These are phyloP conservation scores for Mycena rosella DNA, from an alignment of 768 basidiomycete species.

Conservation along the genomic window DNA sequence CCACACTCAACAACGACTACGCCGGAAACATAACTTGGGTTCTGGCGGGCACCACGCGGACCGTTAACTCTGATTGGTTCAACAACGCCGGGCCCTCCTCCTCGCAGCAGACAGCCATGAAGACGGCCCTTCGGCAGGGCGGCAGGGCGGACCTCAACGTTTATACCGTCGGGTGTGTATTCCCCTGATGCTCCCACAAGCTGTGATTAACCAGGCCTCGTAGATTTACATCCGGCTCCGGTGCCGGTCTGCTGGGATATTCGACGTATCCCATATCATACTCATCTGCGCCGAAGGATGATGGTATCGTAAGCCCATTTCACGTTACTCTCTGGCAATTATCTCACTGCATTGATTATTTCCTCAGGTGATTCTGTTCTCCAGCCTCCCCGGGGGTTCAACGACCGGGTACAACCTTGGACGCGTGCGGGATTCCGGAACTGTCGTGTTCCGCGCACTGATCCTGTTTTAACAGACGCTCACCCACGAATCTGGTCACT, in stretches of 20 bases:
- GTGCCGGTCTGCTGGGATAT: constrained; percentile 64
- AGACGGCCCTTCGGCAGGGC: constrained; percentile 58
- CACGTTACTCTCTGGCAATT: too few species aligned
- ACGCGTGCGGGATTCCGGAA: constrained; percentile 40
- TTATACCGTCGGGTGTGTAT: constrained; percentile 62
- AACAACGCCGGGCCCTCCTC: constrained; percentile 52
- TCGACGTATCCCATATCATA: constrained; percentile 65
- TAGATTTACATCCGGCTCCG: constrained; percentile 55
- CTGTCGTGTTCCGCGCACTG: background rate
- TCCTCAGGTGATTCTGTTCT: constrained; percentile 50
- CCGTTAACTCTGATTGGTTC: constrained; percentile 63
- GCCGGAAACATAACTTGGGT: constrained; percentile 52
- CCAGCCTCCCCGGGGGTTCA: constrained; percentile 59
- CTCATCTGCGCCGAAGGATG: constrained; percentile 54
- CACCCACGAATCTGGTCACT: constrained; percentile 73
- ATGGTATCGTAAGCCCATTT: constrained; percentile 62
- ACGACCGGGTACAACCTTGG: constrained; percentile 56
- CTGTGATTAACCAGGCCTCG: background rate
- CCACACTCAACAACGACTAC: constrained; percentile 58
- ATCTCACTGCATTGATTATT: background rate
- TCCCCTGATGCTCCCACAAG: background rate
- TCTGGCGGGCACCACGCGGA: constrained; percentile 57
- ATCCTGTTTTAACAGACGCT: constrained; percentile 50
- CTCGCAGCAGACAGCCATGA: constrained; percentile 61
- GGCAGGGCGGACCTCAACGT: constrained; percentile 58